These are phyloP conservation scores for Penicillium corylophilum DNA, from an alignment of 2,329 filamentous ascomycete species.

Conservation along the genomic window DNA sequence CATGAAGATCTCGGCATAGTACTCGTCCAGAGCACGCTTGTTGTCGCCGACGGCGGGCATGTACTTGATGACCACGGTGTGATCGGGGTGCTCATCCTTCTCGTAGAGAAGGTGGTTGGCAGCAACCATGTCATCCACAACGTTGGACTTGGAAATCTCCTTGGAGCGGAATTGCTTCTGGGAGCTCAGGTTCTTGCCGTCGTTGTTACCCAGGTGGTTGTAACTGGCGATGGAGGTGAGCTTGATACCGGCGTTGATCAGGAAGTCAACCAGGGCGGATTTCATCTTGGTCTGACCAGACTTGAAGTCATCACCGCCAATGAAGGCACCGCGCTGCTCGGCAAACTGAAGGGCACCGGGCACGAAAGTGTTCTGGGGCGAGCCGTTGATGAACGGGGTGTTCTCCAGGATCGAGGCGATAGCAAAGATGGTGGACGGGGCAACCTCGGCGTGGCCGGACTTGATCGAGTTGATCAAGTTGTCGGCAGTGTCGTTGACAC, in stretches of 20 bases:
- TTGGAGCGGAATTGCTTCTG: constrained; percentile 99
- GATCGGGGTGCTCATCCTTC: constrained; percentile 90
- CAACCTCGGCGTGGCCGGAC: constrained; percentile 81
- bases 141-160: constrained; percentile 99
- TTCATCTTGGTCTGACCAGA: constrained; percentile 99
- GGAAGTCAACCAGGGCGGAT: constrained; percentile 94
- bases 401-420: constrained; percentile 90
- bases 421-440: constrained; percentile 93
- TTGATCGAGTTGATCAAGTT: constrained; percentile 89
- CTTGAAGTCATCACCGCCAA: constrained; percentile 99
- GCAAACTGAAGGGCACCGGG: constrained; percentile 88
- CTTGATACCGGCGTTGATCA: constrained; percentile 98
- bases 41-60: constrained; percentile 98
- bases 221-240: constrained; percentile 97
- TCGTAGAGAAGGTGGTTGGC: constrained; percentile 90
- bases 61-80: constrained; percentile 99
- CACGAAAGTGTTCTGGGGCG: constrained; percentile 98
- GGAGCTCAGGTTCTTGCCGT: constrained; percentile 97
- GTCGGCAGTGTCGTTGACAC: constrained; percentile 94
- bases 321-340: constrained; percentile 81
- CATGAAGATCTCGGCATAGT: constrained; percentile 99
- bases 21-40: constrained; percentile 98
- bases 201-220: constrained; percentile 99
- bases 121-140: constrained; percentile 99
- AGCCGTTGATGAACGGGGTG: constrained; percentile 96